phyloP scores from a whole-genome alignment of 306 rosid species.

The Cucurbita ficifolia region DNA sequence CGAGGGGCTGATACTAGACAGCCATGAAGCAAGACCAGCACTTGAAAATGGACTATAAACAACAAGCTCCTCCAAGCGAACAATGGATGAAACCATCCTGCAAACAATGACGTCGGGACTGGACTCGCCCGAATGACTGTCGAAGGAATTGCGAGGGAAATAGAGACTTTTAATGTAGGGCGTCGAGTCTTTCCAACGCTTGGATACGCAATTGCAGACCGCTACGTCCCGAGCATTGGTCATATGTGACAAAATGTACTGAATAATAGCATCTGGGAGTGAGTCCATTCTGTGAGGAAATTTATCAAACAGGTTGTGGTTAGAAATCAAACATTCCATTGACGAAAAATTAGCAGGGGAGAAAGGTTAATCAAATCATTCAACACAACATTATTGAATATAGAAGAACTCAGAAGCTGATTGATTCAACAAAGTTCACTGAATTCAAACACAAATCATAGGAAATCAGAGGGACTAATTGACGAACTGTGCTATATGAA shows the following conservation, averaged over 20 bases:
- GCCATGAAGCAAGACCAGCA: constrained; percentile 78
- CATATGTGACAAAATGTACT: constrained; percentile 51
- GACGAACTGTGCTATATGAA: not conserved
- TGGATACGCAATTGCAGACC: constrained; percentile 71
- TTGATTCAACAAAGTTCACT: not conserved
- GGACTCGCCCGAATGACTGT: constrained; percentile 21
- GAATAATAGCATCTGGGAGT: constrained; percentile 74
- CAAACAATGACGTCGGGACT: constrained; percentile 42
- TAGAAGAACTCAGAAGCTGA: not conserved
- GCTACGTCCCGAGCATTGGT: constrained; percentile 68
- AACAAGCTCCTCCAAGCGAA: constrained; percentile 52
- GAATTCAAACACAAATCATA: not conserved
- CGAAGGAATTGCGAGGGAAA: constrained; percentile 74
- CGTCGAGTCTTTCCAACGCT: constrained; percentile 60
- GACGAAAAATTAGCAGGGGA: not conserved
- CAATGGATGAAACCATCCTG: constrained; percentile 52
- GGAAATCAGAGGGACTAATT: not conserved
- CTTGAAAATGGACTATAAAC: constrained; percentile 68
- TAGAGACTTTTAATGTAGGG: constrained; percentile 49
- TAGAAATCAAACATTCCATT: not conserved
- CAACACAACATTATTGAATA: not conserved
- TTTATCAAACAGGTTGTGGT: constrained; percentile 10
- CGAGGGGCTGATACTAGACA: constrained; percentile 32
- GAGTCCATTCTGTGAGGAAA: constrained; percentile 49
- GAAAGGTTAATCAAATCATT: not conserved